These are phyloP conservation scores for Fragaria iinumae DNA, from an alignment of 306 rosid species.

Conservation along the genomic window DNA sequence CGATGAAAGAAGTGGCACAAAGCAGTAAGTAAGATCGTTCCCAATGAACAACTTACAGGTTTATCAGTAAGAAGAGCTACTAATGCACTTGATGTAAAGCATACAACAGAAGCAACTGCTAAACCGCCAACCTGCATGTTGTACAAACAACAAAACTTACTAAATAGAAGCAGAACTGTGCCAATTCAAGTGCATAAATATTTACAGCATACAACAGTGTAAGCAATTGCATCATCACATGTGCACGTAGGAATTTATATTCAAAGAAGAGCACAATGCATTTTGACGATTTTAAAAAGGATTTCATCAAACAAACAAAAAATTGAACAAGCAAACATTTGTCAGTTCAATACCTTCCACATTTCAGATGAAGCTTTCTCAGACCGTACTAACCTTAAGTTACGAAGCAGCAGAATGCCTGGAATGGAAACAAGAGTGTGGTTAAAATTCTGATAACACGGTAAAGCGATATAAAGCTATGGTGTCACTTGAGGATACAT, in stretches of 20 bases:
- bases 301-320: not conserved
- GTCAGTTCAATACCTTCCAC: conserved; percentile 55
- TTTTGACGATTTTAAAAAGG: not conserved
- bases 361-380: conserved; percentile 67
- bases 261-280: not conserved
- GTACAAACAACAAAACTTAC: conserved; percentile 10
- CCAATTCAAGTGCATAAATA: not conserved
- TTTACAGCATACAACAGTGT: not conserved
- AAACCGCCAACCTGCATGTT: conserved; percentile 59
- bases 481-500: not conserved
- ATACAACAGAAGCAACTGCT: conserved; percentile 52
- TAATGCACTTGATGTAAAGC: conserved; percentile 57
- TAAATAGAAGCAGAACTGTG: not conserved
- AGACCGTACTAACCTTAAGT: conserved; percentile 56
- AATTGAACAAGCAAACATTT: not conserved
- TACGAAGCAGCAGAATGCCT: conserved; percentile 55
- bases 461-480: not conserved
- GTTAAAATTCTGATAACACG: conserved; percentile 6
- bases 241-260: not conserved
- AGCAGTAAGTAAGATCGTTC: not conserved
- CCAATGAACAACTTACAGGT: conserved; percentile 50
- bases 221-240: not conserved
- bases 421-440: conserved; percentile 9
- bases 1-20: not conserved
- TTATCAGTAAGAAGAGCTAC: conserved; percentile 58